Percentiles rank a stretch among this genome's conserved stretches.
Evolutionary conservation across 2,329 filamentous ascomycete species (phyloP).

Genomic region (Stromatinia cepivora): DNA sequence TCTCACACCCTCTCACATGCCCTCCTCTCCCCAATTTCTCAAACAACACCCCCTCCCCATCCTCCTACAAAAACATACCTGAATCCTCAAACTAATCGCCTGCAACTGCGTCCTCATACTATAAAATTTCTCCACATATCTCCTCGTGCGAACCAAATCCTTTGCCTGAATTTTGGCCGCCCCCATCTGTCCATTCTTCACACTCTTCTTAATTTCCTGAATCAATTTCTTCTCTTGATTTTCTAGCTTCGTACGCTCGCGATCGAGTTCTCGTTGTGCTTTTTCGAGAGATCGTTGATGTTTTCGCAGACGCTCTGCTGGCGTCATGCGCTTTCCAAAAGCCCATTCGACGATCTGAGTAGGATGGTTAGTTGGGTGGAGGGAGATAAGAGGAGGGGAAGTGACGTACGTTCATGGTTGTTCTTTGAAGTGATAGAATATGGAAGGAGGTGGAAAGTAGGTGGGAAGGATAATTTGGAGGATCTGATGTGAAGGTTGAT

Average conservation of each 20-base stretch:
- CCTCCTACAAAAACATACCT: conserved; percentile 56
- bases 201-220: conserved; percentile 94
- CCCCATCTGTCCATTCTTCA: conserved; percentile 98
- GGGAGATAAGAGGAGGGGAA: neutral
- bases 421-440: neutral
- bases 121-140: conserved; percentile 98
- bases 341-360: conserved; percentile 93
- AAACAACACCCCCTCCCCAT: neutral
- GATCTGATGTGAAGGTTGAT: neutral
- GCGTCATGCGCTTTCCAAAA: conserved; percentile 98
- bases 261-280: conserved; percentile 92
- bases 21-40: neutral
- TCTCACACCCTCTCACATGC: neutral
- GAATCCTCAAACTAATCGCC: conserved; percentile 90
- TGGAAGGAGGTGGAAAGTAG: too few relatives aligned
- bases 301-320: conserved; percentile 84
- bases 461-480: neutral
- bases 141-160: conserved; percentile 87
- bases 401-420: conserved; percentile 55
- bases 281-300: conserved; percentile 97
- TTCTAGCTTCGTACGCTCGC: conserved; percentile 92
- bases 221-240: conserved; percentile 98
- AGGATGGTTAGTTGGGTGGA: conserved; percentile 4
- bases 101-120: conserved; percentile 96
- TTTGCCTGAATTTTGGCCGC: conserved; percentile 98